Evolutionary conservation across 2,329 filamentous ascomycete genomes (phyloP).

Genomic region (Cadophora luteo-olivacea): DNA sequence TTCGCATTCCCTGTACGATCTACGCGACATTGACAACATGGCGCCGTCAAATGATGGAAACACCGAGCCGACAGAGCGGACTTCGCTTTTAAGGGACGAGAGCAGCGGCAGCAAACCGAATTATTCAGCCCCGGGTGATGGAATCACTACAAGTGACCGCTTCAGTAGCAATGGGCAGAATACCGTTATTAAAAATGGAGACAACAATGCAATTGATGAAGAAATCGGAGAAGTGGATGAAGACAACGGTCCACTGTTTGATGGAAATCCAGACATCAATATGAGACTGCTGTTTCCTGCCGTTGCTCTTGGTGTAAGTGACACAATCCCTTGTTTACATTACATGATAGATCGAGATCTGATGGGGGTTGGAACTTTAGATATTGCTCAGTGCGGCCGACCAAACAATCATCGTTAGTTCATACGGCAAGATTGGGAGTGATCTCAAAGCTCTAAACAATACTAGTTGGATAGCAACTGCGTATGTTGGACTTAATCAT

Average conservation of each 20-base stretch:
- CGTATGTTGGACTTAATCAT: conserved; percentile 41
- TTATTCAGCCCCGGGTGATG: not conserved
- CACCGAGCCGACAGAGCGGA: conserved; percentile 9
- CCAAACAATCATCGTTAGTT: conserved; percentile 78
- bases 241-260: conserved; percentile 34
- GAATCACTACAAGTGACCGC: not conserved
- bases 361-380: conserved; percentile 46
- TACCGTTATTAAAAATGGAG: conserved; percentile 11
- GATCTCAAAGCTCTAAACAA: conserved; percentile 77
- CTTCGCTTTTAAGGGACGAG: not conserved
- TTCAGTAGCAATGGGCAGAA: conserved; percentile 7
- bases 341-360: no score
- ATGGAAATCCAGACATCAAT: conserved; percentile 32
- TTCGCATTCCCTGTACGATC: not conserved
- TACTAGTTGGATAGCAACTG: conserved; percentile 76
- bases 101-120: not conserved
- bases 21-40: not conserved
- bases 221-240: conserved; percentile 28
- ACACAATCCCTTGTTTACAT: no score
- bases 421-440: conserved; percentile 78
- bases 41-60: not conserved
- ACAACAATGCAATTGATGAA: conserved; percentile 18
- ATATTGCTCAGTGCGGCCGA: conserved; percentile 77
- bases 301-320: conserved; percentile 64
- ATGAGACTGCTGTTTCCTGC: conserved; percentile 67